Evolutionary conservation across 768 basidiomycete species (phyloP).

Genomic region (Tephrocybe sp.): DNA sequence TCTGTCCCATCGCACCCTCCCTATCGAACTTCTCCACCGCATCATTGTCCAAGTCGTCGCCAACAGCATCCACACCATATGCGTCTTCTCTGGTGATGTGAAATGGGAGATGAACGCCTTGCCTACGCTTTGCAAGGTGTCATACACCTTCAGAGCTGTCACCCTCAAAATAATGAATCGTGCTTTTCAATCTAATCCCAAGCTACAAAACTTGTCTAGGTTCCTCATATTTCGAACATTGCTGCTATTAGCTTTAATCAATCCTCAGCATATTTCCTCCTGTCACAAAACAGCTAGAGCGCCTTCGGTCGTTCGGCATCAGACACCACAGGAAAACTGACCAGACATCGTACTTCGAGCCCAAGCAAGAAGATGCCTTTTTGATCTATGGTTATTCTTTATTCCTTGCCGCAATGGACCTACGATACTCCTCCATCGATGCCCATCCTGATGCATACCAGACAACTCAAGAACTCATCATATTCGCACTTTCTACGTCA

Average conservation of each 20-base stretch:
- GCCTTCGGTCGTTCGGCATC: constrained; percentile 23
- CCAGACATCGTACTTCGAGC: constrained; percentile 21
- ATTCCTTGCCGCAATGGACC: constrained; percentile 28
- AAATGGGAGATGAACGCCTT: constrained; percentile 34
- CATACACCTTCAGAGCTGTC: constrained; percentile 32
- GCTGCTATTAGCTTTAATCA: neutral
- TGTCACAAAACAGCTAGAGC: constrained; percentile 9
- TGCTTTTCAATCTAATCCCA: constrained; percentile 26
- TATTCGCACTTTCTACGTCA: constrained; percentile 24
- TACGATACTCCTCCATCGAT: constrained; percentile 24
- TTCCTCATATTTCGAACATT: constrained; percentile 11
- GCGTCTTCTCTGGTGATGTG: constrained; percentile 27
- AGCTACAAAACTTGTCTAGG: constrained; percentile 5
- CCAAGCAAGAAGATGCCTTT: constrained; percentile 23
- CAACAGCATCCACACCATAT: constrained; percentile 33
- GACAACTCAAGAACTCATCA: constrained; percentile 26
- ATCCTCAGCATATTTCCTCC: constrained; percentile 11
- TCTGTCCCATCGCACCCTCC: constrained; percentile 19
- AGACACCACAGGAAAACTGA: constrained; percentile 23
- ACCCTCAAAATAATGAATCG: constrained; percentile 31
- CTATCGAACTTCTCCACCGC: constrained; percentile 37
- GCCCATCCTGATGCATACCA: constrained; percentile 22
- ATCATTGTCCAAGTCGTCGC: constrained; percentile 30
- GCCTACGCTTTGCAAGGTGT: constrained; percentile 32
- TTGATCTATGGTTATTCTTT: constrained; percentile 31